Percentiles rank a stretch among this genome's conserved stretches.
Evolutionary conservation across 768 basidiomycete genomes (phyloP).

Genomic region (Termitomyces titanicus): DNA sequence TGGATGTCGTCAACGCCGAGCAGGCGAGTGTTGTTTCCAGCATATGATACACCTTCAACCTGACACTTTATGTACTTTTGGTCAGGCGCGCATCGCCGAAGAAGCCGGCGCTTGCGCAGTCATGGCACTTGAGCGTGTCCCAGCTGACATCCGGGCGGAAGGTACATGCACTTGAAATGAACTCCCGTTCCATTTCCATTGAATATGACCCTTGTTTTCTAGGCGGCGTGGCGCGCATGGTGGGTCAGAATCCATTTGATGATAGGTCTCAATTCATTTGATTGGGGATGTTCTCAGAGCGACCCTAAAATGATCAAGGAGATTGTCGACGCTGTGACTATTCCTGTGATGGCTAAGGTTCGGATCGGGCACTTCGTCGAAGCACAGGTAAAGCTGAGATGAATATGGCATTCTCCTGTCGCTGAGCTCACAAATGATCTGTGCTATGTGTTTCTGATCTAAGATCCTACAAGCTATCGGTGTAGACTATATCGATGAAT

Average conservation of each 20-base stretch:
- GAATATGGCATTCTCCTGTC: not conserved
- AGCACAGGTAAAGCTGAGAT: conserved; percentile 61
- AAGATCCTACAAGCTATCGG: conserved; percentile 93
- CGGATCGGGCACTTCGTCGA: conserved; percentile 98
- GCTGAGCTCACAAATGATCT: conserved; percentile 3
- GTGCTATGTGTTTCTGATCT: conserved; percentile 2
- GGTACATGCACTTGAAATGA: conserved; percentile 29
- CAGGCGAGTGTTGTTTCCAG: conserved; percentile 26
- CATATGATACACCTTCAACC: conserved; percentile 5
- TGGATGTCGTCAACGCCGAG: conserved; percentile 90
- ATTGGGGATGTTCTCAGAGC: conserved; percentile 47
- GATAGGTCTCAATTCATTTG: not conserved
- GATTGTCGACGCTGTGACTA: conserved; percentile 92
- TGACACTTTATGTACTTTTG: conserved; percentile 14
- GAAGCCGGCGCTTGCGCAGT: conserved; percentile 97
- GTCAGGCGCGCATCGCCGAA: conserved; percentile 91
- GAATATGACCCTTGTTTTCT: conserved; percentile 3
- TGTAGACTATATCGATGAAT: conserved; percentile 96
- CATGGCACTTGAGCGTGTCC: conserved; percentile 95
- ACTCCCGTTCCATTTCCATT: not conserved
- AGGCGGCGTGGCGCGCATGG: conserved; percentile 96
- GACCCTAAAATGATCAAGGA: conserved; percentile 96
- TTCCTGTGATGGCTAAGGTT: conserved; percentile 95
- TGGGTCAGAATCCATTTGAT: conserved; percentile 28
- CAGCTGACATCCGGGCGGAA: conserved; percentile 87